These are phyloP conservation scores for Xylaria sp. DNA, from an alignment of 2,329 filamentous ascomycete species.

Conservation along the genomic window DNA sequence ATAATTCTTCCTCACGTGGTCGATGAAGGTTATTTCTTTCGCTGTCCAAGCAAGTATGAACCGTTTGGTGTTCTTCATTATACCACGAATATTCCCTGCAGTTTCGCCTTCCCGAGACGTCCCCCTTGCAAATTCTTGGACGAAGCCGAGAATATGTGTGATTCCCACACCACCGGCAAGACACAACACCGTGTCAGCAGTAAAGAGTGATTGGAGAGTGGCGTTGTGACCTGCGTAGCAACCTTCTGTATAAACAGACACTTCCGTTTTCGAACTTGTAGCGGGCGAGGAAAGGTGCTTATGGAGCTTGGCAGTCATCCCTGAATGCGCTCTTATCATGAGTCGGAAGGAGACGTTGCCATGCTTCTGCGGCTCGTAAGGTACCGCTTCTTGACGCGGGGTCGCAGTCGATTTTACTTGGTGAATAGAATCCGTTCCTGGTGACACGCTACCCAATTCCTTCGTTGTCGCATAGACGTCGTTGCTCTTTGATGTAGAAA, in stretches of 20 bases:
- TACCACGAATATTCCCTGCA: slow-evolving; percentile 1
- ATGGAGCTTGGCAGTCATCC: slow-evolving; percentile 32
- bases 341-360: slow-evolving; percentile 27
- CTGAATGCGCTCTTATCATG: slow-evolving; percentile 35
- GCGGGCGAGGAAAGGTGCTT: slow-evolving; percentile 22
- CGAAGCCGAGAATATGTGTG: slow-evolving; percentile 37
- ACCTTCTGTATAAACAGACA: slow-evolving; percentile 38
- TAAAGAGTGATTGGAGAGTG: slow-evolving; percentile 25
- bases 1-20: slow-evolving; percentile 41
- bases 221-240: slow-evolving; percentile 38
- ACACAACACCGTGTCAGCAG: slow-evolving; percentile 38
- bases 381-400: background rate
- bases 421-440: background rate
- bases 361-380: slow-evolving; percentile 12
- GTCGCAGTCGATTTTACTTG: slow-evolving; percentile 5
- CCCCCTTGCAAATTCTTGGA: slow-evolving; percentile 40
- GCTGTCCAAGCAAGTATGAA: slow-evolving; percentile 47
- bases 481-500: slow-evolving; percentile 9
- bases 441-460: background rate
- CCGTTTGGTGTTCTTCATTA: slow-evolving; percentile 39
- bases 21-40: slow-evolving; percentile 40
- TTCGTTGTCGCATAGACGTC: slow-evolving; percentile 1
- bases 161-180: slow-evolving; percentile 38
- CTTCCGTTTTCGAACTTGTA: slow-evolving; percentile 4
- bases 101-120: slow-evolving; percentile 12